Percentiles rank a stretch among this genome's conserved stretches.
These are phyloP conservation scores for Pseudocercospora vitis DNA, from an alignment of 2,329 filamentous ascomycete genomes.

Conservation along the genomic window DNA sequence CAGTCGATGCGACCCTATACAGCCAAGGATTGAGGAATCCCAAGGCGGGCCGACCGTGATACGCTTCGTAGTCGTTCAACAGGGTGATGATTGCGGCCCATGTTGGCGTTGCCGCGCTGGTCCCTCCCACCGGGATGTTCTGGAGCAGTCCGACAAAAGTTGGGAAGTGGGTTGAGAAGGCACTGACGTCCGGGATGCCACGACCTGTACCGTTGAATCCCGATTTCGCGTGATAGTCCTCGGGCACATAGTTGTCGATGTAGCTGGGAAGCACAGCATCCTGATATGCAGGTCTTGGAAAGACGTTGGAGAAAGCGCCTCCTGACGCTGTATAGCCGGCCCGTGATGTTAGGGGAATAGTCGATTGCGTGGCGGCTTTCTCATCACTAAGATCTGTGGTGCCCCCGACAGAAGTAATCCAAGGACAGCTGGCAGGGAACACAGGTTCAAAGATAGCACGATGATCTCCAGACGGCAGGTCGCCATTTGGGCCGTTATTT, in stretches of 20 bases:
- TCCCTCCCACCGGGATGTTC: constrained; percentile 42
- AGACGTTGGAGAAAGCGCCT: constrained; percentile 47
- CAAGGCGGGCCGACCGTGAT: constrained; percentile 44
- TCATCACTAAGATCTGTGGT: constrained; percentile 29
- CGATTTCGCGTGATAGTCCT: constrained; percentile 39
- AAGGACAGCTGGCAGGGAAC: constrained; percentile 51
- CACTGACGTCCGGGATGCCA: constrained; percentile 48
- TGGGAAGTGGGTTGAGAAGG: constrained; percentile 44
- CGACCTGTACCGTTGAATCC: constrained; percentile 45
- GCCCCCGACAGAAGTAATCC: constrained; percentile 48
- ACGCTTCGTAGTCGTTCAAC: constrained; percentile 61
- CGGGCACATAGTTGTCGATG: constrained; percentile 43
- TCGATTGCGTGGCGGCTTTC: constrained; percentile 26
- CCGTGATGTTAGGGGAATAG: constrained; percentile 18
- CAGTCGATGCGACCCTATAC: constrained; percentile 48
- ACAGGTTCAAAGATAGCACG: constrained; percentile 46
- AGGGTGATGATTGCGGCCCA: constrained; percentile 60
- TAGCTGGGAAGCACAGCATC: constrained; percentile 41
- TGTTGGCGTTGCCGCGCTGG: constrained; percentile 56
- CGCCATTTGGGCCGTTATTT: constrained; percentile 50
- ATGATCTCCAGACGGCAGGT: constrained; percentile 40
- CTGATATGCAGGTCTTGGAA: constrained; percentile 45
- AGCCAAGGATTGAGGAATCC: constrained; percentile 61
- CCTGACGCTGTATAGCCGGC: constrained; percentile 32
- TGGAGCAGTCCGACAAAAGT: constrained; percentile 41